Percentiles rank a stretch among this genome's conserved stretches.
phyloP scores from a whole-genome alignment of 2,329 filamentous ascomycete species.

The Aspergillus novofumigatus region DNA sequence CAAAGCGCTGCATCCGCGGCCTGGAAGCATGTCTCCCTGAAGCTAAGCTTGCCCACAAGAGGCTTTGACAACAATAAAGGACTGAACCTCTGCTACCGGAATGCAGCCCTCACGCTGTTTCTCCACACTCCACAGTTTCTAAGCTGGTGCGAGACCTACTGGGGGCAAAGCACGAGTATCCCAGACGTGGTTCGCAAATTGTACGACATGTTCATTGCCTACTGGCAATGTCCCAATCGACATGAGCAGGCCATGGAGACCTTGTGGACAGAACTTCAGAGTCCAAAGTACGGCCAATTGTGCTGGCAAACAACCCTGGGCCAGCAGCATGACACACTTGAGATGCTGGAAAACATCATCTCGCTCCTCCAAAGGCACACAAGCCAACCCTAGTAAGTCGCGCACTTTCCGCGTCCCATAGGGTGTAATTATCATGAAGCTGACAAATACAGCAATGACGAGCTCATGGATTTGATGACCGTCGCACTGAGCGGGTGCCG shows the following conservation, averaged over 20 bases:
- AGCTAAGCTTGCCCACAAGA: not conserved
- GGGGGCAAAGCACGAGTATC: not conserved
- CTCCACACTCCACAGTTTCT: slow-evolving; percentile 23
- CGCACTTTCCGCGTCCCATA: not conserved
- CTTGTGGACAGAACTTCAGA: slow-evolving; percentile 5
- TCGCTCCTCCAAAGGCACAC: slow-evolving; percentile 1
- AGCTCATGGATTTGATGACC: not conserved
- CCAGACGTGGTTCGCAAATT: slow-evolving; percentile 14
- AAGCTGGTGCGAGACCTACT: slow-evolving; percentile 17
- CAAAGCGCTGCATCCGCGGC: not conserved
- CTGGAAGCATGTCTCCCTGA: not conserved
- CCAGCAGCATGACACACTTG: slow-evolving; percentile 13
- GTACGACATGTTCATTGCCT: slow-evolving; percentile 7
- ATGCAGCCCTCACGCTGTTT: slow-evolving; percentile 19
- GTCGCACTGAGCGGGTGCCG: not conserved
- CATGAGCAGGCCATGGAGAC: not conserved
- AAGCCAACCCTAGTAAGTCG: not conserved
- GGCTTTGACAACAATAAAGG: slow-evolving; percentile 7
- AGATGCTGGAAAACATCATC: slow-evolving; percentile 15
- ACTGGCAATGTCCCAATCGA: slow-evolving; percentile 12
- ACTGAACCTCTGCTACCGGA: slow-evolving; percentile 24
- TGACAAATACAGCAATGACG: not conserved
- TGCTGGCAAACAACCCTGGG: not conserved
- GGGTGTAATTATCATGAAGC: not conserved
- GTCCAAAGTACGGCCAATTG: not conserved